Percentiles rank a stretch among this genome's conserved stretches.
Conservation (phyloP, 176 grass and related monocot genomes). For the Phoenix dactylifera region DNA sequence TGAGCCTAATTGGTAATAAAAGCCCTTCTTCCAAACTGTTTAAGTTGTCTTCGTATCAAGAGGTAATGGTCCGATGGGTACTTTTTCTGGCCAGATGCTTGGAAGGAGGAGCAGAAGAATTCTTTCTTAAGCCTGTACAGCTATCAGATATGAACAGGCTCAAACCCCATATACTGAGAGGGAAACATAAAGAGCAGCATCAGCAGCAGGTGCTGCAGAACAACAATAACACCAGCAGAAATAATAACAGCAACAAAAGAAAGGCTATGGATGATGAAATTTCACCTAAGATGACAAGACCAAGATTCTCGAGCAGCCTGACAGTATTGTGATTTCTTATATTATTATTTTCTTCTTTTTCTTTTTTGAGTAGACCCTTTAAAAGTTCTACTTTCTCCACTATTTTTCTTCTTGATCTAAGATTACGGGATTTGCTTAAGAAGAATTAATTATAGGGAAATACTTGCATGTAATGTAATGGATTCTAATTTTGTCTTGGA, state of each 20-base stretch:
- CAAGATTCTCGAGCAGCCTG: neutral
- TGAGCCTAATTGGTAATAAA: too few relatives aligned
- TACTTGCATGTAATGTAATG: too few relatives aligned
- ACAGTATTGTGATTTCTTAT: too few relatives aligned
- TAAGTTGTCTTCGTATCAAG: neutral
- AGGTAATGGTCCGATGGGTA: neutral
- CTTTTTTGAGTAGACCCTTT: too few relatives aligned
- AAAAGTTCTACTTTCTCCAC: too few relatives aligned
- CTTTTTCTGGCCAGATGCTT: constrained; percentile 21
- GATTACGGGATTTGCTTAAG: too few relatives aligned
- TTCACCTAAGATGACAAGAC: neutral
- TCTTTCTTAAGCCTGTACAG: constrained; percentile 32
- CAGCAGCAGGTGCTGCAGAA: neutral
- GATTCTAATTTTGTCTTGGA: too few relatives aligned
- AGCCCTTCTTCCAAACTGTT: too few relatives aligned
- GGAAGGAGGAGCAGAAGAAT: constrained; percentile 36
- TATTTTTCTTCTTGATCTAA: too few relatives aligned
- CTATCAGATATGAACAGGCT: constrained; percentile 24
- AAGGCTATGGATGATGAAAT: constrained; percentile 8
- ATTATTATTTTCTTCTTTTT: too few relatives aligned
- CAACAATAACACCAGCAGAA: neutral
- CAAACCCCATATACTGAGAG: constrained; percentile 22
- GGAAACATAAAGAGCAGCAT: constrained; percentile 22
- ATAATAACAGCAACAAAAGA: constrained; percentile 5
- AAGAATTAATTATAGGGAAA: too few relatives aligned